Evolutionary conservation across 768 basidiomycete species (phyloP), one percentile per base, ranked within the genome.

Genomic region (Boletus barrowsii): DNA sequence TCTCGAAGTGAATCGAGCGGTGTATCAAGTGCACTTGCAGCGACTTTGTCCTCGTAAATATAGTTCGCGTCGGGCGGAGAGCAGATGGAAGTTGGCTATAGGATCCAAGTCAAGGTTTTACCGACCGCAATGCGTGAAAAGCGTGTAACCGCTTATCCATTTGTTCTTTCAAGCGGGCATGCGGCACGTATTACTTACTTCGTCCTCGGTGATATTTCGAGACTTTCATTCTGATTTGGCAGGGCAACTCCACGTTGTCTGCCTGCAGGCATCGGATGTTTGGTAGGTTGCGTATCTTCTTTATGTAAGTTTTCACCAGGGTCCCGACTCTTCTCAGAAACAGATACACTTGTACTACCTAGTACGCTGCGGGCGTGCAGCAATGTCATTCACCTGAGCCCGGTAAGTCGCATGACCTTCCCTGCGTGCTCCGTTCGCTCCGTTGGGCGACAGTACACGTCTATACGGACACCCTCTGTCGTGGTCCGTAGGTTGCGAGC

Each of bases 241-340:
- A 70, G 53, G 60, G 75, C 71, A 70, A 75, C 70, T 72, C 72
- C 80, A 87, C 85, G 86, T 85, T 86, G 77, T 75, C 72, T 83
- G 86, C 86, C 86, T 87, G 83, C 83, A 86, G 84, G 86, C 84
- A 80, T 67, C 63, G 58, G 64, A 68, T 71, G 75, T 76, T 74
- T 51, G 59, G 61, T 60, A 57, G 55, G 49, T 67, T 71, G 59
- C 68, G 72, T 72, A 65, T 65, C 72, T 65, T 63, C 67, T 69
- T 81, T 80, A 77, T 71, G 76, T 81, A 78, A 77, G 46, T 49
- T 43, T 47, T 40, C 35, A 42, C 51, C 55, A 60, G 48, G 47
- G 37, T 44, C 49, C 39, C 53, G 7, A 26, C 39, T 50, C 57
- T 61, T 55, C 58, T 52, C 40, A 47, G 43, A 53, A 51, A 47